Base-by-base conservation (phyloP, 2,329 filamentous ascomycete species). In the Pyrenochaeta sp. region DNA sequence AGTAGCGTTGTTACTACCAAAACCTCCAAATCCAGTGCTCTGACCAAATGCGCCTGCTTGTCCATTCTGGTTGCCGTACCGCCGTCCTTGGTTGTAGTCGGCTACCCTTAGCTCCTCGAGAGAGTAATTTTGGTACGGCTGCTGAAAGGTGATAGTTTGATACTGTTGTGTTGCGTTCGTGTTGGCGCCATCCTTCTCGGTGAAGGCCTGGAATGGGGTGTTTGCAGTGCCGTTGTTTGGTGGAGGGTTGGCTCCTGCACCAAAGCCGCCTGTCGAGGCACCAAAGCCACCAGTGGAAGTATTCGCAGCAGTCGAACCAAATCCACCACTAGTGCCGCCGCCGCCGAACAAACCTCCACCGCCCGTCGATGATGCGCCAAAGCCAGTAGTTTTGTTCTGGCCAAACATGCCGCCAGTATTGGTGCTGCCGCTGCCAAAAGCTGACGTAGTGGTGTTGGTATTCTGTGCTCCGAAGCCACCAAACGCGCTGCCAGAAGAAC, bases 51-150 rank as follows among this genome's bases (percentile, higher is more conserved):
- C 90, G 53, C 92, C 92, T 41, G 86, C 81, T 61, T 92, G 90
- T 27, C 91, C 92, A 57, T 89, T 91, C 36, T 85, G 84, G 75
- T 94, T 96, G 30, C 93, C 95, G 72, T 86, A 91, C 48, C 89
- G 89, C 54, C 93, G 87, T 45, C 93, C 93, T 75, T 93, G 90
- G 54, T 88, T 85, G 74, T 99, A 99, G 76, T 99, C 95, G 40
- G 87, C 91, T 56, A 96, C 51, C 51, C 81, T 76, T 63, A 83
- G 55, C 61, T 83, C 81, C 59, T 90, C 95, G n/a, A 91, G 86
- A 9, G 94, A 97, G 81, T 90, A 98, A 73, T 95, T 96, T 75
- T 88, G 88, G 79, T 94, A 96, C 1, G 89, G 85, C 20, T 88
- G 87, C 77, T 90, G 88, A 74, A 94, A 92, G 18, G 89, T 80